Conservation (phyloP, 768 basidiomycete species). For the Kwoniella newhampshirensis region DNA sequence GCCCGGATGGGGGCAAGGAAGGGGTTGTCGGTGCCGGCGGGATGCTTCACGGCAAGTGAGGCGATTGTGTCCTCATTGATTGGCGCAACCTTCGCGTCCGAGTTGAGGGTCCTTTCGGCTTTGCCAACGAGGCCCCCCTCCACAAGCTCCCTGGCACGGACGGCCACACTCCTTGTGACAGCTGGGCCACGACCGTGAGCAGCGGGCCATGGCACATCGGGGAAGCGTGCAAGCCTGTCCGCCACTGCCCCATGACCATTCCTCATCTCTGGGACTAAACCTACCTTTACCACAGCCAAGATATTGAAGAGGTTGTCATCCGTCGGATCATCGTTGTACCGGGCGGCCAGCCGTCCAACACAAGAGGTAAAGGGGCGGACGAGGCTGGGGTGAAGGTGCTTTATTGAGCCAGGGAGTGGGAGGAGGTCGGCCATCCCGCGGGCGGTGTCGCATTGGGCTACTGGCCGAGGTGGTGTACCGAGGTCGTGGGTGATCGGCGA, state of each 20-base stretch:
- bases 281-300: constrained; percentile 3
- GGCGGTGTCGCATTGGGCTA: no score
- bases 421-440: neutral
- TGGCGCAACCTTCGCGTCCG: neutral
- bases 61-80: constrained; percentile 1
- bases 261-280: constrained; percentile 1
- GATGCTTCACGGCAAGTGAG: constrained; percentile 5
- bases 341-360: neutral
- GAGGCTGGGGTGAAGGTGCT: constrained; percentile 3
- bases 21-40: neutral
- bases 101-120: constrained; percentile 5
- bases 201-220: neutral
- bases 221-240: neutral
- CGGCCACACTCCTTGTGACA: neutral
- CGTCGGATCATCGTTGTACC: neutral
- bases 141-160: constrained; percentile 1
- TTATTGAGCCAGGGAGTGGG: constrained; percentile 1
- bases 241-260: neutral
- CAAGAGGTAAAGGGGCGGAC: neutral
- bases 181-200: neutral
- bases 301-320: neutral
- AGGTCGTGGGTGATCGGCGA: no score
- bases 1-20: neutral
- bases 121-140: constrained; percentile 7
- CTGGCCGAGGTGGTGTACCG: no score